Base-by-base conservation (phyloP, 108 stramenopile genomes). In the Aurantiochytrium sp. region DNA sequence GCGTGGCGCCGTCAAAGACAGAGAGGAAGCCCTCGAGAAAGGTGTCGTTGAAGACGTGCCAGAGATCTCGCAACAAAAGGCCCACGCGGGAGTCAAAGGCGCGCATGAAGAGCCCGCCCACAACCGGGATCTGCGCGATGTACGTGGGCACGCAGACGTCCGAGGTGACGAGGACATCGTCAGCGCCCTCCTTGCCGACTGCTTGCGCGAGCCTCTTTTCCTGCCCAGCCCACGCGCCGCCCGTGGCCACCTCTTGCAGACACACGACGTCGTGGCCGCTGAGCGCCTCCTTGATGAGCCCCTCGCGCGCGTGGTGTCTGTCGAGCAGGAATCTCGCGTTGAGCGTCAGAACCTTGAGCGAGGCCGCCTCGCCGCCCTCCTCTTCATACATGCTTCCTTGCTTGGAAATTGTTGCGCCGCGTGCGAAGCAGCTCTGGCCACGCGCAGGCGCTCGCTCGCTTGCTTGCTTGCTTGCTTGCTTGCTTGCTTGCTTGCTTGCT, bases 181-280 rank as follows among this genome's bases (percentile, higher is more conserved):
- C 19, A 21, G 10, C 32, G 45, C 73, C 50, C 15, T 52, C 50
- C 50, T 52, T 48, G 21, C 24, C 12, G 73, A 81, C 24, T 12
- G 39, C 73, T 24, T 48, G 21, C 36, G 39, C 45, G 39, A 81
- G 73, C 17, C 45, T 15, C 45, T 48, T 81, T 17, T 81, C 73
- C 45, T 81, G 73, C 12, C 73, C 73, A 17, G 8, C 17, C 39
- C 45, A 81, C 12, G 17, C 39, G 8, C 73, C 73, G n/a, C 73
- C 73, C 10, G 39, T 81, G 1, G n/a, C 42, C n/a, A 81, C 73
- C 30, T 81, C 73, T 81, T 81, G 73, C 73, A 81, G 39, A 24
- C 73, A 41, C 10, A 48, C 73, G 10, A 81, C 73, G 45, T 81
- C 73, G 73, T 81, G 73, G 73, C 73, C 73, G 36, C 73, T 12